These are phyloP conservation scores for Xylaria castorea DNA, from an alignment of 495 filamentous ascomycete genomes.

Conservation along the genomic window DNA sequence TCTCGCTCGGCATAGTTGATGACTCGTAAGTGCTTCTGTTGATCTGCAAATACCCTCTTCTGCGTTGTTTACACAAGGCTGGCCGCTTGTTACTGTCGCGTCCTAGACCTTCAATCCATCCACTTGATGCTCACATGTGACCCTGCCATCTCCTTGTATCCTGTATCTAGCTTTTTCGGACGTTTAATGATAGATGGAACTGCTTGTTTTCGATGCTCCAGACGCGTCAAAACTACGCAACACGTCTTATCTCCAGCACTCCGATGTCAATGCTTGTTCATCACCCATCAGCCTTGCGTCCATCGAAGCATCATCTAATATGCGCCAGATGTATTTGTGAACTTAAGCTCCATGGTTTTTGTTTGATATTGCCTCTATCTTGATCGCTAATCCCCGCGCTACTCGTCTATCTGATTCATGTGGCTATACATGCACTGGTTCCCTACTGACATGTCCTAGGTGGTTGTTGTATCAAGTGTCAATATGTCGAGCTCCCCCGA, in stretches of 20 bases:
- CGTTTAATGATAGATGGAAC: constrained; percentile 44
- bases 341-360: constrained; percentile 41
- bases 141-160: constrained; percentile 40
- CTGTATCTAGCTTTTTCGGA: constrained; percentile 41
- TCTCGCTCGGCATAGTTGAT: constrained; percentile 36
- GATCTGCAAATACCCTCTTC: constrained; percentile 26
- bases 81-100: constrained; percentile 33
- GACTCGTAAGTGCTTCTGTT: constrained; percentile 42
- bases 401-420: constrained; percentile 33
- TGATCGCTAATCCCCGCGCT: constrained; percentile 49
- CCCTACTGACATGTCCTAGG: constrained; percentile 54
- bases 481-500: constrained; percentile 60
- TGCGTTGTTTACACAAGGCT: constrained; percentile 40
- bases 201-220: constrained; percentile 34
- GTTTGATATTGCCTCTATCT: constrained; percentile 37
- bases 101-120: constrained; percentile 51
- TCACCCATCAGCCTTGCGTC: constrained; percentile 51
- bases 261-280: constrained; percentile 49
- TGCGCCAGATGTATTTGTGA: constrained; percentile 51
- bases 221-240: constrained; percentile 37
- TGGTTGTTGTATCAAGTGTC: constrained; percentile 49
- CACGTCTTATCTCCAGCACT: constrained; percentile 33
- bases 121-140: constrained; percentile 49
- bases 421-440: constrained; percentile 31
- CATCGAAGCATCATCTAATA: constrained; percentile 52